Base-by-base conservation (phyloP, 257 asterid species). In the Cynanchum wilfordii region DNA sequence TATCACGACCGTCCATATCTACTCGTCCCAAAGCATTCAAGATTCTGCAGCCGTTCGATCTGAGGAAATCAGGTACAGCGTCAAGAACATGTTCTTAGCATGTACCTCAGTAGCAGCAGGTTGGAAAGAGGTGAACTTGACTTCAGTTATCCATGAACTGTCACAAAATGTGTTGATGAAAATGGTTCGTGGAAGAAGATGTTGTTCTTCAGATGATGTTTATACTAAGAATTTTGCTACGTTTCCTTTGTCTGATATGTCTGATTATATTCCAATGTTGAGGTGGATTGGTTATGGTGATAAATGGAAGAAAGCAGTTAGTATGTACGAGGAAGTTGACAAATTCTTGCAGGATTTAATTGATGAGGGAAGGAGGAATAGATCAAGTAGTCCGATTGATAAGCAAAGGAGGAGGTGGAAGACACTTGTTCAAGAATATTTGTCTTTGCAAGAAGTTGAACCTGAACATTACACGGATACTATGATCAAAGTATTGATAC, bases 101-200 rank as follows among this genome's bases (percentile, higher is more conserved):
- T n/a, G n/a, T n/a, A n/a, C n/a, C n/a, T n/a, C n/a, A n/a, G n/a
- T n/a, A n/a, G n/a, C n/a, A n/a, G n/a, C n/a, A n/a, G n/a, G n/a
- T n/a, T n/a, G n/a, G 10, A 74, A 59, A 47, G 56, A 33, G 20
- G 78, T 78, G 25, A 92, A 87, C 11, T 50, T 90, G 78, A 85
- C 76, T 67, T 70, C 88, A 1, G 77, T 75, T 4, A 57, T 84
- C 4, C 85, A 84, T 65, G 89, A 84, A 22, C 38, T 77, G 79
- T 59, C 84, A 66, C 47, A 80, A 60, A 88, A 88, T 36, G 74
- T 86, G 10, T 58, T 88, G 80, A 83, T 84, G 66, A 68, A 86
- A 42, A 88, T 87, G 88, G 83, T 88, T 20, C 81, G 81, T 0
- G 95, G 96, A 57, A 86, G 80, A 67, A 70, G 88, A 27, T 88